Evolutionary conservation across 1,139 yeast genomes (phyloP), one percentile per base, ranked within the genome.

Genomic region (Pichia sp.): DNA sequence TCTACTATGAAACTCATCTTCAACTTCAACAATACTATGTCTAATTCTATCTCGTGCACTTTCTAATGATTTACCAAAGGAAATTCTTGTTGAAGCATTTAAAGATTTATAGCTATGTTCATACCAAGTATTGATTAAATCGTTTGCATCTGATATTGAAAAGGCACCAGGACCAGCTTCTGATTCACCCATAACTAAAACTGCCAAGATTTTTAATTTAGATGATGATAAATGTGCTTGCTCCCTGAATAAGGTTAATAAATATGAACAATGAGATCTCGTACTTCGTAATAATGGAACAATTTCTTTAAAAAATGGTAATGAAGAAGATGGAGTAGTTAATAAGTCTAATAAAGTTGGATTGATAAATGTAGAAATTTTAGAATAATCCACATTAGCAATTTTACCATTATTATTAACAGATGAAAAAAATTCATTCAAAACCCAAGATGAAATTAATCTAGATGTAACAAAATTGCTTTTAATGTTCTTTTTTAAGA

Each of bases 91-190:
- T 3, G 87, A 72, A 3, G 95, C 78, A n/a, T 83, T 70, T 54
- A 93, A 65, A 9, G 72, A 59, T 46, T 76, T 77, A 50, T 78
- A 68, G 50, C 88, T 64, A 56, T 82, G 83, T 16, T 74, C 76
- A 59, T 76, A 87, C 6, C 79, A 75, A 38, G 80, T 87, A 38
- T 68, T 67, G 25, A 81, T 68, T 8, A 89, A 73, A 50, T 76
- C 74, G 46, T 82, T 83, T 1, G 96, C 97, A 51, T 77, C 76
- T 32, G 74, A 83, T 36, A 91, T 61, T 10, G 87, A 76, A 62
- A 93, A 93, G 0, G 97, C 97, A 52, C 82, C 89, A 1, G 95
- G 89, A 1, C 96, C 97, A 5, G 97, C 95, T 49, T 86, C 95
- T 1, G 80, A 70, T 58, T 91, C 98, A 27, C 98, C 98, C 60